Base-by-base conservation (phyloP, 495 filamentous ascomycete genomes). In the Lasiosphaeria miniovina region DNA sequence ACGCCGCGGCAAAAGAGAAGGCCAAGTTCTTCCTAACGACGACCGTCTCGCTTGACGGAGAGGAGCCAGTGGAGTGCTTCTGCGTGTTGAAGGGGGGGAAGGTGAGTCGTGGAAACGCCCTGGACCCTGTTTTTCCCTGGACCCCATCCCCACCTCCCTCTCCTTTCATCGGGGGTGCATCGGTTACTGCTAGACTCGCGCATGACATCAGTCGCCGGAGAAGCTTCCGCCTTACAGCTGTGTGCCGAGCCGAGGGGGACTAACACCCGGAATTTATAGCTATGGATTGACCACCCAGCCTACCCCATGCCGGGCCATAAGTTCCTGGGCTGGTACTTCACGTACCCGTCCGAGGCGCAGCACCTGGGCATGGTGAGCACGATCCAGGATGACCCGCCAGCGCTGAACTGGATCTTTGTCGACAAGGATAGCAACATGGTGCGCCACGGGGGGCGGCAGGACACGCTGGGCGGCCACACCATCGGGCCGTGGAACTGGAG, bases 371-470 rank as follows among this genome's bases (percentile, higher is more conserved):
- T 86, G 55, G 84, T 87, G 57, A 80, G 82, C 36, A 79, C 79
- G 49, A 82, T 85, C 63, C 70, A 71, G 0, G 82, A 84, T 55
- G 80, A 84, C 58, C 82, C 84, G 4, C 84, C 84, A 15, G 78
- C 82, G 75, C 77, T 87, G 34, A 84, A 86, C 73, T 87, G 84
- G 84, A 80, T 87, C 10, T 87, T 82, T 57, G 78, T 83, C 59
- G 82, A 86, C 72, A 76, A 80, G 60, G 80, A 81, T 61, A 84
- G 74, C 35, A 72, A 77, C 55, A 68, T 82, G 63, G 70, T 86
- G 45, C 79, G 78, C 59, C 81, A 85, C 61, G 84, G 82, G 0
- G 71, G 76, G 3, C 75, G 77, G 36, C 73, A 74, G 55, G 78
- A 76, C 49, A 80, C 73, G 55, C 31, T 74, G 64, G 64, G 69